Conservation (phyloP, 345 rosid genomes). For the Eucalyptus polyanthemos region DNA sequence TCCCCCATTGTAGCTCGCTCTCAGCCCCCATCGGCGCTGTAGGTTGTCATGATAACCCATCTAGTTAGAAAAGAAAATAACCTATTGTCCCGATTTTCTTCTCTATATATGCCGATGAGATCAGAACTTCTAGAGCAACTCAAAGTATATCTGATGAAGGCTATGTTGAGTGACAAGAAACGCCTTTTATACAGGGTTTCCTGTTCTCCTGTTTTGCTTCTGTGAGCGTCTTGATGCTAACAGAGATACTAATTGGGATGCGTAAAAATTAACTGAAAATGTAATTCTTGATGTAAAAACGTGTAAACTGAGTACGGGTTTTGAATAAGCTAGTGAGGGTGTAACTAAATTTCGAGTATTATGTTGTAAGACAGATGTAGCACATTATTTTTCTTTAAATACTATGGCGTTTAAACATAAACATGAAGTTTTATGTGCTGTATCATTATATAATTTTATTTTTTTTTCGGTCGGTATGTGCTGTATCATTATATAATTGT, state of each 20-base stretch:
- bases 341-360: not conserved
- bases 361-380: no score
- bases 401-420: no score
- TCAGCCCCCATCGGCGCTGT: not conserved
- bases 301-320: not conserved
- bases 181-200: not conserved
- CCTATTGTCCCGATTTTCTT: not conserved
- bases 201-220: not conserved
- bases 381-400: not conserved
- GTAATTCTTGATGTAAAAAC: not conserved
- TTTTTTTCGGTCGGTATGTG: not conserved
- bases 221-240: not conserved
- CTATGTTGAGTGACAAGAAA: not conserved
- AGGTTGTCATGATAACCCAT: not conserved
- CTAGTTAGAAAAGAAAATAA: not conserved
- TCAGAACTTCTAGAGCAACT: not conserved
- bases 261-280: not conserved
- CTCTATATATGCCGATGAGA: not conserved
- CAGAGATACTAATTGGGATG: not conserved
- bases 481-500: not conserved
- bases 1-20: not conserved
- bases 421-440: not conserved
- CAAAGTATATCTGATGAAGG: not conserved
- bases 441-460: not conserved
- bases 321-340: not conserved